Conservation (phyloP, 148 eudicot genomes). For the Camellia lanceoleosa region DNA sequence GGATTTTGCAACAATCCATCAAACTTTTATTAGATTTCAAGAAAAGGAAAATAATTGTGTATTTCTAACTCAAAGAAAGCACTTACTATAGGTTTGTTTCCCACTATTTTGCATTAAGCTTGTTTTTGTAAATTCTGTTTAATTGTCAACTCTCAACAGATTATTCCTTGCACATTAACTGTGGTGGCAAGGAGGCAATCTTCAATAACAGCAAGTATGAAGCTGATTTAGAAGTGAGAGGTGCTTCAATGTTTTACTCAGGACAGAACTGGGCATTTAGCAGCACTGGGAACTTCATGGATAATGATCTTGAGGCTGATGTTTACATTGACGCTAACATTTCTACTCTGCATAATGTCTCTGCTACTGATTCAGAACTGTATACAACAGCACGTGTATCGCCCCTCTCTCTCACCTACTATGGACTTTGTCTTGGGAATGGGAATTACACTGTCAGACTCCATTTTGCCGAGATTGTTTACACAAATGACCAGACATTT, state of each 20-base stretch:
- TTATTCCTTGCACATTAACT: slow-evolving; percentile 46
- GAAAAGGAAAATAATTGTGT: background rate
- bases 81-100: background rate
- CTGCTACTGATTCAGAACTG: slow-evolving; percentile 22
- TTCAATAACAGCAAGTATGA: slow-evolving; percentile 32
- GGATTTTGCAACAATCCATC: too few relatives aligned
- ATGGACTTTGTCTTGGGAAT: slow-evolving; percentile 51
- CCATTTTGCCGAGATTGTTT: slow-evolving; percentile 48
- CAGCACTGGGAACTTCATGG: slow-evolving; percentile 61
- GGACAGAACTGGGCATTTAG: slow-evolving; percentile 56
- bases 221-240: slow-evolving; percentile 48
- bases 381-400: slow-evolving; percentile 49
- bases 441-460: slow-evolving; percentile 54
- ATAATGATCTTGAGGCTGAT: slow-evolving; percentile 43
- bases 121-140: background rate
- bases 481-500: slow-evolving; percentile 36
- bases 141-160: slow-evolving; percentile 24
- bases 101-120: background rate
- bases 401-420: slow-evolving; percentile 55
- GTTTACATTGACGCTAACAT: slow-evolving; percentile 33
- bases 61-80: background rate
- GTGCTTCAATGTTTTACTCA: slow-evolving; percentile 44
- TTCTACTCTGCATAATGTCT: slow-evolving; percentile 28
- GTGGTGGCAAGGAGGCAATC: slow-evolving; percentile 44
- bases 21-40: background rate